Evolutionary conservation across 2,329 filamentous ascomycete genomes (phyloP).

Genomic region (Penicillium paneum): DNA sequence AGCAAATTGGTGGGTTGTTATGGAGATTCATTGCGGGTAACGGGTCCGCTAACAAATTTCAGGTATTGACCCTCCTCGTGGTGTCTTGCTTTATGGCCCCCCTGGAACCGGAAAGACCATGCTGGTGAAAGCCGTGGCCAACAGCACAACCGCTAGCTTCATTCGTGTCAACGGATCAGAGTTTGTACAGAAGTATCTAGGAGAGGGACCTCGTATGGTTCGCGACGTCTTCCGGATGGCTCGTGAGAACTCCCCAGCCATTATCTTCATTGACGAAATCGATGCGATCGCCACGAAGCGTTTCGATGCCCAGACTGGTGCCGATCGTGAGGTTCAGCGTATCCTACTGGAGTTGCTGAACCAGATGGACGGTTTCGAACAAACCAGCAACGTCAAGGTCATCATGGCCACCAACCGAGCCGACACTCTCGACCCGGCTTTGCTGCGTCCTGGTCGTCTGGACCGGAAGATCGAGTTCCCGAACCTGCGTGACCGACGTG

Average conservation of each 20-base stretch:
- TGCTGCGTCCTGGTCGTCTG: conserved; percentile 89
- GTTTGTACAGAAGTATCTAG: conserved; percentile 98
- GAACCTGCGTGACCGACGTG: conserved; percentile 85
- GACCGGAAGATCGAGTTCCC: conserved; percentile 99
- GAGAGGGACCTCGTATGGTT: conserved; percentile 97
- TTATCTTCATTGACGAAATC: conserved; percentile 99
- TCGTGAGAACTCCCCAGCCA: conserved; percentile 93
- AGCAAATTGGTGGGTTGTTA: conserved; percentile 72
- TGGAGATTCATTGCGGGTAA: not conserved
- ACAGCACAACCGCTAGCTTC: conserved; percentile 96
- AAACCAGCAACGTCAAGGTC: conserved; percentile 98
- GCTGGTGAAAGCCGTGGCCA: conserved; percentile 96
- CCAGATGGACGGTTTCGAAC: conserved; percentile 99
- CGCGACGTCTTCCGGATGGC: conserved; percentile 99
- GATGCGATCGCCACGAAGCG: conserved; percentile 98
- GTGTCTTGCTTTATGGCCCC: conserved; percentile 92
- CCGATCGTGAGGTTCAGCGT: conserved; percentile 96
- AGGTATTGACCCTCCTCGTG: conserved; percentile 89
- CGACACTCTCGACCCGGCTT: conserved; percentile 90
- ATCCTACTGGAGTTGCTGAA: conserved; percentile 96
- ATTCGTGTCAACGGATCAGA: conserved; percentile 97
- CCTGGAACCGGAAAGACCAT: conserved; percentile 96
- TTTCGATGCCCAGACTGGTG: conserved; percentile 97
- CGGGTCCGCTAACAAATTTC: conserved; percentile 20
- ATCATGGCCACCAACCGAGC: conserved; percentile 99